Evolutionary conservation across 1,284 basidiomycete genomes (phyloP).

Genomic region (Heterobasidion irregulare): DNA sequence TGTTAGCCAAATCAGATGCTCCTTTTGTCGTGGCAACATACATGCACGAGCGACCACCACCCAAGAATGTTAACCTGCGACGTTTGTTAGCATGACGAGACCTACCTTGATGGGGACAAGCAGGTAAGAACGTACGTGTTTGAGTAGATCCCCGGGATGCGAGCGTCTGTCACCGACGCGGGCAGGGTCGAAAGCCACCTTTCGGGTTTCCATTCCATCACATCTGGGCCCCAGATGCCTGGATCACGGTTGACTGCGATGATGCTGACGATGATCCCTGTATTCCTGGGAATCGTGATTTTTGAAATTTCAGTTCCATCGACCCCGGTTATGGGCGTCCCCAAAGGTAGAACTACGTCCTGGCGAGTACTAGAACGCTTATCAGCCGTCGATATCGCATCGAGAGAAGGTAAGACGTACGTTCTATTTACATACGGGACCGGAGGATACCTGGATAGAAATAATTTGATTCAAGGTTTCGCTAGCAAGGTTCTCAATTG

Average conservation of each 20-base stretch:
- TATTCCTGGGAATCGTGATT: not conserved
- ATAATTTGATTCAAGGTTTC: not conserved
- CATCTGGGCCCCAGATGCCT: conserved; percentile 1
- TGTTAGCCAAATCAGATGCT: not conserved
- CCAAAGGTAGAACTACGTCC: not conserved
- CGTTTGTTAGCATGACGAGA: not conserved
- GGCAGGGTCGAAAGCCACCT: conserved; percentile 1
- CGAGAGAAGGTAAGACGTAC: not conserved
- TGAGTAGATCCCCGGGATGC: conserved; percentile 1
- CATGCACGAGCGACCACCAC: conserved; percentile 2
- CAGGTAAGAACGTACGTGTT: not conserved
- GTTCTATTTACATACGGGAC: not conserved
- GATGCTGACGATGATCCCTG: not conserved
- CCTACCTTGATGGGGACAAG: not conserved
- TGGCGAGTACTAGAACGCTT: not conserved
- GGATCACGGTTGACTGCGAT: not conserved
- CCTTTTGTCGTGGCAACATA: not conserved
- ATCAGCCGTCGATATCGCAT: not conserved
- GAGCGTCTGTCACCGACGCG: not conserved
- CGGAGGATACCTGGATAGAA: not conserved
- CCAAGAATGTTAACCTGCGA: conserved; percentile 1
- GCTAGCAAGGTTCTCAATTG: not conserved
- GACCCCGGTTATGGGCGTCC: not conserved
- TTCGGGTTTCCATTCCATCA: conserved; percentile 1
- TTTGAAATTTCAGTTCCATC: not conserved